Evolutionary conservation across 2,329 filamentous ascomycete species (phyloP), one percentile per base, ranked within the genome.

Genomic region (Ophiostoma novo-ulmi): DNA sequence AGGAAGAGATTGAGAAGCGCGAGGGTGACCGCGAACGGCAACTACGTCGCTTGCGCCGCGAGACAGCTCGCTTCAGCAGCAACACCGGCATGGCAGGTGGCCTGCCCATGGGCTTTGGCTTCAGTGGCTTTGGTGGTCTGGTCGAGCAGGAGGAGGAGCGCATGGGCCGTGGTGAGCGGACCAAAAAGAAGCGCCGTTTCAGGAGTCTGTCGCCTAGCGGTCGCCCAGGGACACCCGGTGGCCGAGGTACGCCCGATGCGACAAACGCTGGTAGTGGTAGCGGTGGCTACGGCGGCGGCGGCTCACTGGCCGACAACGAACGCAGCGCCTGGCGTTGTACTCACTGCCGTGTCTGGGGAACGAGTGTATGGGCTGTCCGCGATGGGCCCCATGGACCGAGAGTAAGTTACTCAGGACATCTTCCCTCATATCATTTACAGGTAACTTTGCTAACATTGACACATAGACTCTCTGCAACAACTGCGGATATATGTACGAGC

Each of bases 1-100:
- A 97, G 76, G 95, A 99, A 76, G 95, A 99, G 77, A 98, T 99
- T 70, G 95, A 99, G 80, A 97, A 97, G 82, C 88, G 95, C 38
- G 95, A 99, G 80, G 93, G 93, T 69, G 95, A 99, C 78, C 87
- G 95, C 61, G 95, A 99, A 80, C 85, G 95, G 70, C 93, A 98
- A 80, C 91, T 97, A 55, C 86, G 95, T 71, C 86, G 95, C 72
- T 81, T 97, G 73, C 87, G 95, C 70, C 86, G 95, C 77, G 95
- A 99, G 79, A 98, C 94, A 11, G 94, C 94, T 1, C 87, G 93
- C 36, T 97, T 98, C 79, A 95, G 92, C 71, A 94, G 92, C 64
- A 95, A 91, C 31, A 86, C 92, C 0, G 92, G 92, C 71, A 92
- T 96, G 84, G 83, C 90, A 4, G 90, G 91, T 39, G 89, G 91